Conservation (phyloP, 495 filamentous ascomycete genomes). For the Aspergillus baeticus region DNA sequence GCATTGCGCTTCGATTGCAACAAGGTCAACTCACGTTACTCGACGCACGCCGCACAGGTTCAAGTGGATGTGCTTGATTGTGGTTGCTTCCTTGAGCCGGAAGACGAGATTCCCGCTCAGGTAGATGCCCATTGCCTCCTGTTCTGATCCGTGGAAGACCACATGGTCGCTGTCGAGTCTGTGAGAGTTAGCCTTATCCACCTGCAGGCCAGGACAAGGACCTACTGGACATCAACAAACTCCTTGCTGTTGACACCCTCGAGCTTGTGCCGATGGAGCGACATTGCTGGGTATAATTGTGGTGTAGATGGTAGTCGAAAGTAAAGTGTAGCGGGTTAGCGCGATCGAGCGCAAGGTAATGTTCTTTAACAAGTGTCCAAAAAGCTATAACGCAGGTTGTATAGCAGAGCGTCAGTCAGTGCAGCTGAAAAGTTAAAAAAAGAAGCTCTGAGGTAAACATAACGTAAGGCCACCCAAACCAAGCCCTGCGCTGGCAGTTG, state of each 20-base stretch:
- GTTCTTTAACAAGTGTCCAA: too few species aligned
- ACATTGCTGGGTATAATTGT: too few species aligned
- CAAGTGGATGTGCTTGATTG: not conserved
- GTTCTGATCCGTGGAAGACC: not conserved
- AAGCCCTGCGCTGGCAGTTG: too few species aligned
- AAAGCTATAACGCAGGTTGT: too few species aligned
- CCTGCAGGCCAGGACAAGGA: too few species aligned
- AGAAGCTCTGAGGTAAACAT: too few species aligned
- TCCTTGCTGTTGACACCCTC: not conserved
- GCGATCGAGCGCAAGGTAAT: not conserved
- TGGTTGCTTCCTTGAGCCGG: not conserved
- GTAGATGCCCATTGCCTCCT: not conserved
- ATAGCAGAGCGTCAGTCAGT: too few species aligned
- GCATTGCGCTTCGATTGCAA: not conserved
- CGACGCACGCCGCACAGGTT: not conserved
- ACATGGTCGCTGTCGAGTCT: not conserved
- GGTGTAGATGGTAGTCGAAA: not conserved
- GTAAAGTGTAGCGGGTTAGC: not conserved
- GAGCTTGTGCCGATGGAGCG: not conserved
- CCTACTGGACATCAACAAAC: not conserved
- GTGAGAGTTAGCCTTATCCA: not conserved
- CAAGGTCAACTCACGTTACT: not conserved
- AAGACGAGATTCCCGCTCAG: not conserved
- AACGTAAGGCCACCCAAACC: too few species aligned
- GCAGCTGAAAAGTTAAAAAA: too few species aligned